Percentiles rank a stretch among this genome's conserved stretches.
Conservation (phyloP, 768 basidiomycete genomes). For the Mycena alexandri region DNA sequence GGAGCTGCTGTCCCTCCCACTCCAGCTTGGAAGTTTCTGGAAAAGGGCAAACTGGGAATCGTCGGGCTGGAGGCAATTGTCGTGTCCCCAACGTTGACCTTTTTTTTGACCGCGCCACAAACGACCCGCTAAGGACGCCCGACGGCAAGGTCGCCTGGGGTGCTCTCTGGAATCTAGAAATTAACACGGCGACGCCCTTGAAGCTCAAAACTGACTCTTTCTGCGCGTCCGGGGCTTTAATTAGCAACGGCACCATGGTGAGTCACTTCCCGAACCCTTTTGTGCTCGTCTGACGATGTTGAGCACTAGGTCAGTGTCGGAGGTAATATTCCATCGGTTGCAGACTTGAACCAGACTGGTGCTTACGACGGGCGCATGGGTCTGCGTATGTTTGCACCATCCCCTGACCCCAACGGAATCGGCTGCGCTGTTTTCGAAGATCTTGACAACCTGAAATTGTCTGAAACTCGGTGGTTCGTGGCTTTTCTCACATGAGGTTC, state of each 20-base stretch:
- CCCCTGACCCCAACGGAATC: constrained; percentile 36
- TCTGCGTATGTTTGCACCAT: constrained; percentile 42
- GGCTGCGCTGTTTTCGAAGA: constrained; percentile 54
- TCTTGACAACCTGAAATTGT: constrained; percentile 61
- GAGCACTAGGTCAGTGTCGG: constrained; percentile 52
- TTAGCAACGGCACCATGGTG: constrained; percentile 72
- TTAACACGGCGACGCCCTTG: constrained; percentile 63
- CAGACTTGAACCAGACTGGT: constrained; percentile 49
- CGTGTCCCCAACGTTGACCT: constrained; percentile 39
- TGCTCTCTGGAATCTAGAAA: constrained; percentile 61
- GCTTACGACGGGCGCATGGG: constrained; percentile 44
- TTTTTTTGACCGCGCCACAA: constrained; percentile 70
- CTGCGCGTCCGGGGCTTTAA: constrained; percentile 64
- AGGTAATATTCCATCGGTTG: constrained; percentile 59
- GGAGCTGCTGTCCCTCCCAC: constrained; percentile 15
- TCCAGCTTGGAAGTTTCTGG: constrained; percentile 27
- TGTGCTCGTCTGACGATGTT: not conserved
- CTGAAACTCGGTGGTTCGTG: constrained; percentile 64
- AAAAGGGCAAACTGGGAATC: constrained; percentile 27
- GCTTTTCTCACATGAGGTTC: not conserved
- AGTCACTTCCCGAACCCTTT: constrained; percentile 33
- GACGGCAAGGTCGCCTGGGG: constrained; percentile 66
- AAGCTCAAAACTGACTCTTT: constrained; percentile 71
- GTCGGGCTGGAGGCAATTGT: constrained; percentile 38
- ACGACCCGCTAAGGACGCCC: constrained; percentile 58